Conservation (phyloP, 768 basidiomycete species). For the Obba rivulosa region DNA sequence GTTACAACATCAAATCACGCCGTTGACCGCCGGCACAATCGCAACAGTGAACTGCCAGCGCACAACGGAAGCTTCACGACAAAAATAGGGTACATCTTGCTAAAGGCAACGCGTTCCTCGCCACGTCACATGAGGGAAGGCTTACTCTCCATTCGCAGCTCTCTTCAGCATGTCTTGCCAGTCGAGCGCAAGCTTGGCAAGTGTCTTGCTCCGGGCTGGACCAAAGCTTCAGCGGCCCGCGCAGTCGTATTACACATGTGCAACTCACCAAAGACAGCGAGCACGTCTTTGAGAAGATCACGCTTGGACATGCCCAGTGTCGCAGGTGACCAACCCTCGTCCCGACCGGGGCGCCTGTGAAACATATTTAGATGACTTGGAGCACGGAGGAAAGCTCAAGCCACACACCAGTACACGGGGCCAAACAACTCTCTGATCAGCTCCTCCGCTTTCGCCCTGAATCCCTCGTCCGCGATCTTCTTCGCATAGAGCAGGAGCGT, state of each 20-base stretch:
- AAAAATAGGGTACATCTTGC: no score
- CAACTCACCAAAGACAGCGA: constrained; percentile 68
- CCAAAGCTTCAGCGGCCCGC: neutral
- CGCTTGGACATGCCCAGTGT: constrained; percentile 73
- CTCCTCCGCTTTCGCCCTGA: constrained; percentile 85
- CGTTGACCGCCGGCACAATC: no score
- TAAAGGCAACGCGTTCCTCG: no score
- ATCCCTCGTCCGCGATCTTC: constrained; percentile 86
- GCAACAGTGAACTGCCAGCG: no score
- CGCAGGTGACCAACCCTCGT: constrained; percentile 63
- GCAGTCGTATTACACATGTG: neutral
- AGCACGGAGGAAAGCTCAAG: neutral
- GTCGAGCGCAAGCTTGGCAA: constrained; percentile 69
- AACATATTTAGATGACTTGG: constrained; percentile 2
- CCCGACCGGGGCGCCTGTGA: constrained; percentile 62
- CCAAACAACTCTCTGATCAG: constrained; percentile 86
- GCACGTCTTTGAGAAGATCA: constrained; percentile 77
- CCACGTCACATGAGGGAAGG: no score
- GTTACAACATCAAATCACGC: no score
- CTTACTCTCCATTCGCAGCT: constrained; percentile 29
- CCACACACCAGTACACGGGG: constrained; percentile 79
- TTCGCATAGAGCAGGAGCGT: constrained; percentile 72
- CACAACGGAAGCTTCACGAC: no score
- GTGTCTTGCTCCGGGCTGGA: constrained; percentile 66
- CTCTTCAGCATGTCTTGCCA: constrained; percentile 81